These are phyloP conservation scores for Pythium myriotylum DNA, from an alignment of 352 stramenopile genomes.

Conservation along the genomic window DNA sequence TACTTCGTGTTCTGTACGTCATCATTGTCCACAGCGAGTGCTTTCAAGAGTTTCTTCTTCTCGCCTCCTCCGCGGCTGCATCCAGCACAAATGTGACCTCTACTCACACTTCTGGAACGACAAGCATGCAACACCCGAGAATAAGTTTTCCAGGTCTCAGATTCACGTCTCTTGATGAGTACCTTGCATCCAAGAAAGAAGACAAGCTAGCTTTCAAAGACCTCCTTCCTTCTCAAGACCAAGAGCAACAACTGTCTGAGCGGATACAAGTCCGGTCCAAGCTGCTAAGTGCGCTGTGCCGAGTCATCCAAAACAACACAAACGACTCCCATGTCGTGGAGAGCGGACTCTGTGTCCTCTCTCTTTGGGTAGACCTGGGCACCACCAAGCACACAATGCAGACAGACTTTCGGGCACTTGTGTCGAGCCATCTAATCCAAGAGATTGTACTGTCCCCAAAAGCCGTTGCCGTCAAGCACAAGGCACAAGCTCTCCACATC, in stretches of 20 bases:
- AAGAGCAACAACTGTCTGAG: conserved; percentile 26
- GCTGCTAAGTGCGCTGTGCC: conserved; percentile 33
- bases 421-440: conserved; percentile 32
- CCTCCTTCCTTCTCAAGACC: conserved; percentile 8
- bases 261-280: conserved; percentile 30
- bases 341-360: conserved; percentile 24
- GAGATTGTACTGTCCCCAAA: conserved; percentile 34
- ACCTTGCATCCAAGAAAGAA: conserved; percentile 24
- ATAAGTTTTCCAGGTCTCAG: conserved; percentile 30
- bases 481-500: conserved; percentile 18
- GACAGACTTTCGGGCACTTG: conserved; percentile 26
- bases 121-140: conserved; percentile 23
- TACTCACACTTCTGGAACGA: neutral
- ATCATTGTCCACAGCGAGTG: conserved; percentile 31
- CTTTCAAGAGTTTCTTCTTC: conserved; percentile 35
- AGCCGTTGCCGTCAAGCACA: conserved; percentile 22
- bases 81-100: neutral
- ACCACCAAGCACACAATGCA: conserved; percentile 4
- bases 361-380: conserved; percentile 28
- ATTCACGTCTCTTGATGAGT: conserved; percentile 28
- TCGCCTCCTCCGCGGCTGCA: conserved; percentile 20
- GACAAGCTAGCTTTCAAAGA: conserved; percentile 4
- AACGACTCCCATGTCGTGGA: conserved; percentile 27
- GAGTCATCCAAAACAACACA: conserved; percentile 37
- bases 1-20: conserved; percentile 26